Conservation (phyloP, 805 yeast species). For the Torulaspora indica region DNA sequence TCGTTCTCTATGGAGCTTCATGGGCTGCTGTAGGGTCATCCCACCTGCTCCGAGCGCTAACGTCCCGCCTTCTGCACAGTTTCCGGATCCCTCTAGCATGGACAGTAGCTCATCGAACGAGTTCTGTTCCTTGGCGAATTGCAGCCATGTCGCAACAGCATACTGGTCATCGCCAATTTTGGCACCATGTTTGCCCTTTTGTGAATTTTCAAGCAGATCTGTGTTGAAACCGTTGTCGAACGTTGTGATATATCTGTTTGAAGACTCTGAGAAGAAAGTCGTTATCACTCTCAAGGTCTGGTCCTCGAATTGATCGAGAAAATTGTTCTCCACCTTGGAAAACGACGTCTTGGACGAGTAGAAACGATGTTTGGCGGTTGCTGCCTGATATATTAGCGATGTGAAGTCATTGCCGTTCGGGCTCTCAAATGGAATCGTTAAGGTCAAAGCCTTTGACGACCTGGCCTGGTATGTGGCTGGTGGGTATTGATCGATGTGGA, state of each 20-base stretch:
- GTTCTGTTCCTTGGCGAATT: slow-evolving; percentile 22
- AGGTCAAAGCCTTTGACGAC: slow-evolving; percentile 36
- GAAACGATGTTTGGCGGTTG: slow-evolving; percentile 35
- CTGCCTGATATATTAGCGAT: slow-evolving; percentile 37
- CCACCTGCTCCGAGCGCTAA: slow-evolving; percentile 19
- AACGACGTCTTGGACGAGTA: slow-evolving; percentile 35
- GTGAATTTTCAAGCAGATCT: slow-evolving; percentile 25
- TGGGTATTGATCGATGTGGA: slow-evolving; percentile 36
- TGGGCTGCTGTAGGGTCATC: slow-evolving; percentile 9
- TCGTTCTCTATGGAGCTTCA: slow-evolving; percentile 5
- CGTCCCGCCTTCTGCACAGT: slow-evolving; percentile 17
- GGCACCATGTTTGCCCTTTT: slow-evolving; percentile 24
- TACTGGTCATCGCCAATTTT: slow-evolving; percentile 20
- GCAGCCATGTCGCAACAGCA: slow-evolving; percentile 26
- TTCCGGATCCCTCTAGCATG: slow-evolving; percentile 19
- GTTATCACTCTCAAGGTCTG: slow-evolving; percentile 38
- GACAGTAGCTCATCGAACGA: slow-evolving; percentile 21
- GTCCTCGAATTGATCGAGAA: slow-evolving; percentile 40
- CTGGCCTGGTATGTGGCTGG: slow-evolving; percentile 34
- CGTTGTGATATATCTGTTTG: slow-evolving; percentile 34
- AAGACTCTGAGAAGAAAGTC: slow-evolving; percentile 36
- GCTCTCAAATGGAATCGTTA: slow-evolving; percentile 31
- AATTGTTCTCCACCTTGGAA: slow-evolving; percentile 40
- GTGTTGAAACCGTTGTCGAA: slow-evolving; percentile 34
- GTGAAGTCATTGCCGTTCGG: slow-evolving; percentile 29